Evolutionary conservation across 495 filamentous ascomycete species (phyloP).

Genomic region (Aspergillus ostianus): DNA sequence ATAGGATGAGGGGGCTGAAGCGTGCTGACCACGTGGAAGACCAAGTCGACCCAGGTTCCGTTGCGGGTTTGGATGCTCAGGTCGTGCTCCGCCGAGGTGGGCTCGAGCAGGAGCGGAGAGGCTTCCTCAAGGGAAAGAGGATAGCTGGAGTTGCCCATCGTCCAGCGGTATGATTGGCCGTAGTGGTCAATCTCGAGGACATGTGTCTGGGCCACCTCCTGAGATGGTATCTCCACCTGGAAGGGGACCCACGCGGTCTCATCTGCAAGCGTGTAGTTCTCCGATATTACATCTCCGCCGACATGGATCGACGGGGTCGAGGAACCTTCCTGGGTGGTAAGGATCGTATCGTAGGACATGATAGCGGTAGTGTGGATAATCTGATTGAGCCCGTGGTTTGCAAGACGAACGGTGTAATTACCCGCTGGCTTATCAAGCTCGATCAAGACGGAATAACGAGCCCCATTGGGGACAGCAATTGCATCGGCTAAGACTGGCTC

Average conservation of each 20-base stretch:
- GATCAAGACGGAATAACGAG: conserved; percentile 40
- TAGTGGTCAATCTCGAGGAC: conserved; percentile 35
- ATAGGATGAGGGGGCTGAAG: conserved; percentile 52
- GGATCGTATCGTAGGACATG: conserved; percentile 19
- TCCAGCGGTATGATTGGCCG: conserved; percentile 46
- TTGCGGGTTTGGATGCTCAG: conserved; percentile 52
- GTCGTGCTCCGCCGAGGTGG: conserved; percentile 31
- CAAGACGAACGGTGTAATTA: conserved; percentile 39
- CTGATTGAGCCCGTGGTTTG: conserved; percentile 30
- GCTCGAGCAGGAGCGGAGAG: conserved; percentile 50
- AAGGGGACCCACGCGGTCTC: conserved; percentile 40
- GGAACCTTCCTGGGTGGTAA: conserved; percentile 7
- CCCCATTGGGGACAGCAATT: conserved; percentile 30
- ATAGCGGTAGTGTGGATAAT: conserved; percentile 33
- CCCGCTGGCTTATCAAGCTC: conserved; percentile 33
- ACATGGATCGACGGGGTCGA: conserved; percentile 43
- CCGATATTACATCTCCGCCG: conserved; percentile 32
- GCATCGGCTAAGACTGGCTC: conserved; percentile 35
- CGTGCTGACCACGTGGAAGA: conserved; percentile 38
- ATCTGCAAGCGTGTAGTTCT: conserved; percentile 38
- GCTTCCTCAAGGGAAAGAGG: conserved; percentile 33
- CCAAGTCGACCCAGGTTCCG: conserved; percentile 58
- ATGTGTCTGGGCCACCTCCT: conserved; percentile 39
- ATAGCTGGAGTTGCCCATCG: conserved; percentile 39
- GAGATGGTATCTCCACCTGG: conserved; percentile 35